Conservation (phyloP, 306 rosid genomes). For the Adenanthera pavonina region DNA sequence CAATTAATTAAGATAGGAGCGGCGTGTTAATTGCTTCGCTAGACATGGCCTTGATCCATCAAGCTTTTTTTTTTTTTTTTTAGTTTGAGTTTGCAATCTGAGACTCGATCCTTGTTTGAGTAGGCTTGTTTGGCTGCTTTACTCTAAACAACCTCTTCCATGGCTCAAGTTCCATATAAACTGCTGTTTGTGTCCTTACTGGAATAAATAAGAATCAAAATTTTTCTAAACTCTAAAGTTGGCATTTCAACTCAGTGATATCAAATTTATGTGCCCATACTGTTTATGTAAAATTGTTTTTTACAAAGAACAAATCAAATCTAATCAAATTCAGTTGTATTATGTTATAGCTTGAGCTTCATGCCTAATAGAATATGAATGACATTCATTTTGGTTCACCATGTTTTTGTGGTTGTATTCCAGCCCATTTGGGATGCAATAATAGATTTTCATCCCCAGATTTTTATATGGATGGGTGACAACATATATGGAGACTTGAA, state of each 20-base stretch:
- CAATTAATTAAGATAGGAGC: constrained; percentile 21
- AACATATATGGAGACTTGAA: constrained; percentile 83
- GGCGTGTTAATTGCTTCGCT: background rate
- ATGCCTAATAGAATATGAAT: background rate
- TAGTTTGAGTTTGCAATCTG: constrained; percentile 25
- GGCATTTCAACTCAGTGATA: constrained; percentile 12
- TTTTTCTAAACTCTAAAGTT: background rate
- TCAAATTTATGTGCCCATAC: constrained; percentile 7
- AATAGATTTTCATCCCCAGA: constrained; percentile 62
- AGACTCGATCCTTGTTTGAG: constrained; percentile 19
- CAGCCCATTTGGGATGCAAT: constrained; percentile 82
- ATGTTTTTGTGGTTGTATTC: constrained; percentile 43
- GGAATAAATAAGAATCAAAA: background rate
- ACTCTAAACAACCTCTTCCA: background rate
- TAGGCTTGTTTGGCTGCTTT: constrained; percentile 19
- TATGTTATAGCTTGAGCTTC: background rate
- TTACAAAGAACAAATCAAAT: background rate
- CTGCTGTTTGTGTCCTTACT: constrained; percentile 23
- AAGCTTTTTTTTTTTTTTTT: background rate
- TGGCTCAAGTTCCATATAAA: constrained; percentile 9
- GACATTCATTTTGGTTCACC: constrained; percentile 1
- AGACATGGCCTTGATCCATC: background rate
- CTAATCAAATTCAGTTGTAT: background rate
- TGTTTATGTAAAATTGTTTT: background rate
- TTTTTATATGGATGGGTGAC: constrained; percentile 86